A percentile compares a stretch with the other conserved stretches of the same genome.
Evolutionary conservation across 164 flowering plant genomes (phyloP).

Genomic region (Magnolia kwangsiensis): DNA sequence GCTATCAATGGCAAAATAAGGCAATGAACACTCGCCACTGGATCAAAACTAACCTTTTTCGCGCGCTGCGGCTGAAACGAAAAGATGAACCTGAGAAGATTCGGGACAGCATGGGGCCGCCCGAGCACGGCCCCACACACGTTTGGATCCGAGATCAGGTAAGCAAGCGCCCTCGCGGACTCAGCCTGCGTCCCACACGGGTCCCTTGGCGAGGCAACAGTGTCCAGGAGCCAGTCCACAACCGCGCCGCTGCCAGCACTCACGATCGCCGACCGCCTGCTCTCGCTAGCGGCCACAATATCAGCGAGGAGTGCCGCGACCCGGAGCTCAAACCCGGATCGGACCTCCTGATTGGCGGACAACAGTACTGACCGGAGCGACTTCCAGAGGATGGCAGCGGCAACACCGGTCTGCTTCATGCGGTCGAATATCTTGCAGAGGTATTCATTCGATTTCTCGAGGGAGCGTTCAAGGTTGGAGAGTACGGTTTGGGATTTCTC

Average conservation of each 20-base stretch:
- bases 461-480: constrained; percentile 31
- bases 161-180: constrained; percentile 87
- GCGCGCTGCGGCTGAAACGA: constrained; percentile 68
- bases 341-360: constrained; percentile 80
- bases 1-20: background rate
- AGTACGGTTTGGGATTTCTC: constrained; percentile 17
- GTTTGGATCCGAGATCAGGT: constrained; percentile 72
- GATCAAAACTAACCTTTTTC: constrained; percentile 40
- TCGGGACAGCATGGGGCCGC: constrained; percentile 80
- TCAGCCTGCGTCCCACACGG: constrained; percentile 71
- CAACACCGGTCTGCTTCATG: constrained; percentile 69
- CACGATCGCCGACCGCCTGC: constrained; percentile 74
- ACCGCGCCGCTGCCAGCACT: constrained; percentile 92
- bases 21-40: background rate
- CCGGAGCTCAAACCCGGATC: constrained; percentile 78
- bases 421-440: constrained; percentile 34
- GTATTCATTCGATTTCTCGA: constrained; percentile 44
- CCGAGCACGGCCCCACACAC: constrained; percentile 66
- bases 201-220: constrained; percentile 49
- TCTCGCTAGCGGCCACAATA: constrained; percentile 70
- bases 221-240: constrained; percentile 89
- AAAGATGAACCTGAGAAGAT: constrained; percentile 76
- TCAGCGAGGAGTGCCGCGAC: constrained; percentile 92
- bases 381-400: constrained; percentile 81
- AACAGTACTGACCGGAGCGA: constrained; percentile 80